A percentile compares a stretch with the other conserved stretches of the same genome.
Evolutionary conservation across 2,329 filamentous ascomycete species (phyloP).

Genomic region (Nothophoma quercina): DNA sequence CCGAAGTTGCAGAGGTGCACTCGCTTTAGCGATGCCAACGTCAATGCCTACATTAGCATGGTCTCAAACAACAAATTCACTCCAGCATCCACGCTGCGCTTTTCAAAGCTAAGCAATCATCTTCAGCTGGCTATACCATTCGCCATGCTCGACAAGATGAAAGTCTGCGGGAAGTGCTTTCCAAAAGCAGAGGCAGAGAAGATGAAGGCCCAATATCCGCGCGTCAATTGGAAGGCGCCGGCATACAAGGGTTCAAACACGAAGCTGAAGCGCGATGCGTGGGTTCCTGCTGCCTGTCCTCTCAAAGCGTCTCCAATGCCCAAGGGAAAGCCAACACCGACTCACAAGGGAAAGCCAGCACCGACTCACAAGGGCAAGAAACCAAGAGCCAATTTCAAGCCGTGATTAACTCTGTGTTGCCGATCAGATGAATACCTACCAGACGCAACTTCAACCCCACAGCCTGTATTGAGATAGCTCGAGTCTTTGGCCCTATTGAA

Average conservation of each 20-base stretch:
- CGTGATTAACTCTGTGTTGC: too few relatives aligned
- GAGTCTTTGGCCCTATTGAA: too few relatives aligned
- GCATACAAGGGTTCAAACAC: neutral
- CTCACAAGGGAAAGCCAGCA: too few relatives aligned
- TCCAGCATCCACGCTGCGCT: neutral
- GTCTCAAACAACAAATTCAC: neutral
- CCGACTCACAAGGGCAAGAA: too few relatives aligned
- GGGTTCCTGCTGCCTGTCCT: neutral
- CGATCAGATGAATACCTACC: too few relatives aligned
- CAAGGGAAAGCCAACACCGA: neutral
- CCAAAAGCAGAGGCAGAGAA: neutral
- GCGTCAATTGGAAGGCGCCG: neutral
- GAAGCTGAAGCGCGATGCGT: neutral
- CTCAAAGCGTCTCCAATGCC: too few relatives aligned
- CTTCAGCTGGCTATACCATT: neutral
- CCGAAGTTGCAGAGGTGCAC: neutral
- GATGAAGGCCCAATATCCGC: neutral
- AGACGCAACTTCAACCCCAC: too few relatives aligned
- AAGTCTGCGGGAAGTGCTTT: slow-evolving; percentile 2
- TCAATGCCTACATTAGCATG: neutral
- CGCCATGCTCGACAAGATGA: slow-evolving; percentile 2
- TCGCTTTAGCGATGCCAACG: neutral
- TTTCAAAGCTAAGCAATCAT: neutral
- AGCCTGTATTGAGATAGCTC: too few relatives aligned
- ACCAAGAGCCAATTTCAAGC: too few relatives aligned